Conservation (phyloP, 2,329 filamentous ascomycete species). For the Fusarium euwallaceae region DNA sequence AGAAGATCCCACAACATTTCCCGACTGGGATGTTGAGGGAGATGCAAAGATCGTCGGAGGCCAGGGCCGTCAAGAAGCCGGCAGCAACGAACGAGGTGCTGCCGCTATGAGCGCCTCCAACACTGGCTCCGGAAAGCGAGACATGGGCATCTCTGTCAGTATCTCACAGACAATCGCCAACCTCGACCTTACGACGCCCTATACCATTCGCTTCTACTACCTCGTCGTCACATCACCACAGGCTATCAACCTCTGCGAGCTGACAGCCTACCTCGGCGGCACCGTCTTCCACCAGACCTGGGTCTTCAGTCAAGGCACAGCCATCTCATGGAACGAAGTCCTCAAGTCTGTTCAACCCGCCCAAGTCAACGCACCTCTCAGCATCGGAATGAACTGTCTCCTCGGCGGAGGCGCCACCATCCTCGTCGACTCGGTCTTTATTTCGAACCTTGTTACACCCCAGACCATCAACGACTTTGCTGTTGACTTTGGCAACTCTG, state of each 20-base stretch:
- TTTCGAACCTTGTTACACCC: conserved; percentile 28
- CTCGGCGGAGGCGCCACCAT: conserved; percentile 1
- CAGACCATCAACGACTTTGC: conserved; percentile 19
- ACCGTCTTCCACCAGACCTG: conserved; percentile 4
- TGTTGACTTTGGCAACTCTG: conserved; percentile 17
- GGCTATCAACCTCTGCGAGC: conserved; percentile 10
- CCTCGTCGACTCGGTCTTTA: conserved; percentile 27
- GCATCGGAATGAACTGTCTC: conserved; percentile 11
- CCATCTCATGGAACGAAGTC: conserved; percentile 8
- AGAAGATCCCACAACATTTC: neutral
- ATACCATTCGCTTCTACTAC: conserved; percentile 31
- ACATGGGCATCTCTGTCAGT: neutral
- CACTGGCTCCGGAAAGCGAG: conserved; percentile 10
- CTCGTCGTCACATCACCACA: conserved; percentile 1
- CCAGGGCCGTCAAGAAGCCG: neutral
- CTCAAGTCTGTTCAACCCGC: neutral
- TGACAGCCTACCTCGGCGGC: conserved; percentile 20
- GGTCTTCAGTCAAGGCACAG: neutral
- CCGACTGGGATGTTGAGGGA: conserved; percentile 7
- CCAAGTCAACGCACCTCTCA: neutral
- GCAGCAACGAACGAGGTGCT: conserved; percentile 1
- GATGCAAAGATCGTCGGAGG: conserved; percentile 5
- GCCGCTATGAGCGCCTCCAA: neutral
- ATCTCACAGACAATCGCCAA: conserved; percentile 14
- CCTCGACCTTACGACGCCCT: conserved; percentile 9